Conservation (phyloP, 192 early-diverging fungal genomes). For the Entophlyctis luteolus region DNA sequence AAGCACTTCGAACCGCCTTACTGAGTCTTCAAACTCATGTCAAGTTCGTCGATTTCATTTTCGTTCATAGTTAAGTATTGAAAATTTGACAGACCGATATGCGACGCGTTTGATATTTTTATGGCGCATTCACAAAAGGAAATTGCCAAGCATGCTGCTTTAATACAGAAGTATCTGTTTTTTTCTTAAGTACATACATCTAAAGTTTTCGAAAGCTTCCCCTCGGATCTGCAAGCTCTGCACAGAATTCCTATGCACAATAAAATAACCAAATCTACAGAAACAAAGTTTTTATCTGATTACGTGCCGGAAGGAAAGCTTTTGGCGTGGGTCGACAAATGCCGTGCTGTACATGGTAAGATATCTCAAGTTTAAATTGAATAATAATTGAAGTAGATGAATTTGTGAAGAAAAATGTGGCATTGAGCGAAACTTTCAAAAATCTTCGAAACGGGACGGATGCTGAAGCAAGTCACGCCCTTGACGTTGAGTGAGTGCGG, state of each 20-base stretch:
- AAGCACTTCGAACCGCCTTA: constrained; percentile 34
- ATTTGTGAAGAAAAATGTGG: constrained; percentile 28
- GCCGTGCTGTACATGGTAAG: constrained; percentile 38
- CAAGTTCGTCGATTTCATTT: constrained; percentile 15
- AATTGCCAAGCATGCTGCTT: constrained; percentile 31
- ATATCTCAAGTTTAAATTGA: not conserved
- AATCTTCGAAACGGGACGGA: constrained; percentile 32
- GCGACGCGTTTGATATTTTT: constrained; percentile 30
- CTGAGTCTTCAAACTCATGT: constrained; percentile 32
- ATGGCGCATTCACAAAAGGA: constrained; percentile 39
- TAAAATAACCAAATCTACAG: constrained; percentile 22
- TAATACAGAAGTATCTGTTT: constrained; percentile 35
- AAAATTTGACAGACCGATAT: not conserved
- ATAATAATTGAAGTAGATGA: constrained; percentile 15
- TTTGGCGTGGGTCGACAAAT: constrained; percentile 41
- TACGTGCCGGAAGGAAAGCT: constrained; percentile 44
- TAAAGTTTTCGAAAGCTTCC: constrained; percentile 25
- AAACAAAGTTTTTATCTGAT: constrained; percentile 30
- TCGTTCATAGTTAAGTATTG: not conserved
- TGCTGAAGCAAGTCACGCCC: constrained; percentile 12
- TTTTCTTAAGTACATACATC: not conserved
- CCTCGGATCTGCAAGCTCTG: constrained; percentile 41
- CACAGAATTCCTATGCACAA: constrained; percentile 43
- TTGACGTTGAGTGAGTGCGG: constrained; percentile 32
- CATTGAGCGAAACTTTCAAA: constrained; percentile 25